These are phyloP conservation scores for Evansstolkia leycettana DNA, from an alignment of 495 filamentous ascomycete genomes.

Conservation along the genomic window DNA sequence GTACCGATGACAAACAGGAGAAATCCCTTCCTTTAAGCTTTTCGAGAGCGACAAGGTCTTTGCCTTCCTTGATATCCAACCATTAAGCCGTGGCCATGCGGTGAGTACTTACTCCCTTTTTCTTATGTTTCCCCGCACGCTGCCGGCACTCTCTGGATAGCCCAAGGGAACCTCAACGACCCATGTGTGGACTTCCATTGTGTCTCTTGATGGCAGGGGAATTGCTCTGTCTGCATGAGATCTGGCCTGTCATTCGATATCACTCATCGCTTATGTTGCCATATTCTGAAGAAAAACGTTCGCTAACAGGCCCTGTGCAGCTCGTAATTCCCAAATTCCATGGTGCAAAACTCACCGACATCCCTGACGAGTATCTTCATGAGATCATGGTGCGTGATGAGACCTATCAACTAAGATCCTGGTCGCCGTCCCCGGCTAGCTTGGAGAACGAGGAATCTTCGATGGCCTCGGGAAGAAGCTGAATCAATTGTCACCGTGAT, in stretches of 20 bases:
- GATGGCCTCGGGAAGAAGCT: constrained; percentile 1
- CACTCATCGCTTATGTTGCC: too few species aligned
- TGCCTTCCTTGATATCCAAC: constrained; percentile 94
- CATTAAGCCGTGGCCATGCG: constrained; percentile 72
- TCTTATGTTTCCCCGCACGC: background rate
- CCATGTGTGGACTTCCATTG: too few species aligned
- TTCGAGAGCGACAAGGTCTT: constrained; percentile 86
- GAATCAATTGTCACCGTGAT: background rate
- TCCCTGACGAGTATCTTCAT: constrained; percentile 76
- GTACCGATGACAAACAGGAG: constrained; percentile 39
- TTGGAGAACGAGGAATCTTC: constrained; percentile 6
- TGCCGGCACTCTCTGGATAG: too few species aligned
- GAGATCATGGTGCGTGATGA: constrained; percentile 64
- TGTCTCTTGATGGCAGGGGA: too few species aligned
- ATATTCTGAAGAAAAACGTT: too few species aligned
- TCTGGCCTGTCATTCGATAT: too few species aligned
- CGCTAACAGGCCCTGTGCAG: constrained; percentile 35
- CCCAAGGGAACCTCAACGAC: too few species aligned
- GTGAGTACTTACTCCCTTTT: constrained; percentile 29
- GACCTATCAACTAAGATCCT: background rate
- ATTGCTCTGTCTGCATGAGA: too few species aligned
- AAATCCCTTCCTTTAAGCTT: constrained; percentile 92
- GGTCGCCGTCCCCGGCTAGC: constrained; percentile 4
- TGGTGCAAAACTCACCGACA: constrained; percentile 82
- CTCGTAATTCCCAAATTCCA: constrained; percentile 96